phyloP scores from a whole-genome alignment of 768 basidiomycete species.

The Plicaturopsis crispa region DNA sequence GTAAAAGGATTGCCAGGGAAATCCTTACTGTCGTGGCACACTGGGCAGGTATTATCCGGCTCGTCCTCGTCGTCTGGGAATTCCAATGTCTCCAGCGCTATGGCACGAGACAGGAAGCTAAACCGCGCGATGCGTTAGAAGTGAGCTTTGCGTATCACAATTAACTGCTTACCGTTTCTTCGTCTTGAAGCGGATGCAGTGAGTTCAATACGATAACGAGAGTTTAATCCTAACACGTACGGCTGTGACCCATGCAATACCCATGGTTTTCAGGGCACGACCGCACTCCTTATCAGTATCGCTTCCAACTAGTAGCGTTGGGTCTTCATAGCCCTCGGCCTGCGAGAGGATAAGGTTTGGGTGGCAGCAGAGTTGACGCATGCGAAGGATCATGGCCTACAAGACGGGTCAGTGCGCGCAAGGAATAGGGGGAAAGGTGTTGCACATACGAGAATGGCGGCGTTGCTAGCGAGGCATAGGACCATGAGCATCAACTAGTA shows the following conservation, averaged over 20 bases:
- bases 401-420: not conserved
- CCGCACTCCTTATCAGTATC: conserved; percentile 48
- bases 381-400: conserved; percentile 66
- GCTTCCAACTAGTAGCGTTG: conserved; percentile 36
- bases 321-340: conserved; percentile 41
- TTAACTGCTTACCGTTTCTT: conserved; percentile 32
- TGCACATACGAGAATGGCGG: conserved; percentile 32
- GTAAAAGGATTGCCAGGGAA: not conserved
- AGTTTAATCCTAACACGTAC: conserved; percentile 30
- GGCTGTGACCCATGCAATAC: conserved; percentile 28
- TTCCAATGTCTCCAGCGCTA: conserved; percentile 32
- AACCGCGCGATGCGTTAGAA: too few species aligned
- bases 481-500: too few species aligned
- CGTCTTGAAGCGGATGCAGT: conserved; percentile 17
- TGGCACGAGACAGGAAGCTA: conserved; percentile 43
- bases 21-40: conserved; percentile 60
- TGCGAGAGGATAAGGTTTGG: conserved; percentile 62
- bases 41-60: conserved; percentile 43
- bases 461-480: too few species aligned
- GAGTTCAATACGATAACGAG: not conserved
- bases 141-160: too few species aligned
- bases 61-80: conserved; percentile 41
- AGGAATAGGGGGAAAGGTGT: not conserved
- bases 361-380: conserved; percentile 70
- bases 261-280: conserved; percentile 40